Conservation (phyloP, 2,329 filamentous ascomycete genomes). For the Corniculantispora saksenae region DNA sequence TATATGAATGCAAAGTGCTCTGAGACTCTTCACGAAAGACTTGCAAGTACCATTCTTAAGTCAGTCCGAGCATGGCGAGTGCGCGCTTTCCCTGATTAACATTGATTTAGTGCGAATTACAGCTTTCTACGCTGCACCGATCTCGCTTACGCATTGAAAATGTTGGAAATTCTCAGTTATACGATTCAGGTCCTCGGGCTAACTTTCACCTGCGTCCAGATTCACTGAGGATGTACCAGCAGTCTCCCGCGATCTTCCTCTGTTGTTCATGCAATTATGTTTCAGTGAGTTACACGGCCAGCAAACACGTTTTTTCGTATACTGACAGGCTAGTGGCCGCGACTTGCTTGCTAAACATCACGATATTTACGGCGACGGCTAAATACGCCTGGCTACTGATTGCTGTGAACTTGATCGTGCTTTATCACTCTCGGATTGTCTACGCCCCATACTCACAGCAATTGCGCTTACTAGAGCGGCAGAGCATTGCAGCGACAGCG, state of each 20-base stretch:
- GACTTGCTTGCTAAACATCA: neutral
- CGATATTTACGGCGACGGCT: slow-evolving; percentile 39
- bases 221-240: neutral
- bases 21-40: neutral
- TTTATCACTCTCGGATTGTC: slow-evolving; percentile 23
- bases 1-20: neutral
- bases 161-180: neutral
- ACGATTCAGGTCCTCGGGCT: too few species aligned
- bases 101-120: neutral
- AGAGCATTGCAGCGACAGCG: slow-evolving; percentile 49
- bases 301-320: neutral
- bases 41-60: neutral
- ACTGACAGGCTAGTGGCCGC: too few species aligned
- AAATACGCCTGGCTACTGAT: slow-evolving; percentile 45
- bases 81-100: neutral
- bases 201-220: neutral
- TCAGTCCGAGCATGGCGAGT: neutral
- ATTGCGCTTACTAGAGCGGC: slow-evolving; percentile 53
- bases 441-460: slow-evolving; percentile 54
- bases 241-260: neutral
- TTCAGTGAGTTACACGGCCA: neutral
- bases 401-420: slow-evolving; percentile 31
- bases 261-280: neutral
- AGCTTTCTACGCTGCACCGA: neutral
- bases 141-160: neutral